A percentile compares a stretch with the other conserved stretches of the same genome.
Evolutionary conservation across 768 basidiomycete genomes (phyloP).

Genomic region (Tulasnella sp.): DNA sequence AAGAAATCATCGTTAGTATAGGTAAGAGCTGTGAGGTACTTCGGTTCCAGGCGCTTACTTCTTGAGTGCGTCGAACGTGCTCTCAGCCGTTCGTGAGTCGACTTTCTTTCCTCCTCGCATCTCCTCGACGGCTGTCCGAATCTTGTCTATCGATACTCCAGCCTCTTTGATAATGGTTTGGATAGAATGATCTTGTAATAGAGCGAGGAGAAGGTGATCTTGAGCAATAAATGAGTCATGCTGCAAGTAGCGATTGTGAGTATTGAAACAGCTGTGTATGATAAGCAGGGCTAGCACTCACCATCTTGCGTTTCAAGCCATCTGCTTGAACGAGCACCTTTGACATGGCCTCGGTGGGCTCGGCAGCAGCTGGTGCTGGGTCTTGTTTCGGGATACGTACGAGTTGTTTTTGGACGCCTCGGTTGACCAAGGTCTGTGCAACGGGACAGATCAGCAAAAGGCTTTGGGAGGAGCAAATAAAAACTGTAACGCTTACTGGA

Average conservation of each 20-base stretch:
- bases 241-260: conserved; percentile 18
- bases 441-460: not conserved
- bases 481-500: conserved; percentile 41
- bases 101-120: conserved; percentile 75
- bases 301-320: conserved; percentile 11
- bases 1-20: not conserved
- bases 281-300: not conserved
- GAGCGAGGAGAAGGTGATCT: conserved; percentile 80
- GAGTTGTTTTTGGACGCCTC: conserved; percentile 63
- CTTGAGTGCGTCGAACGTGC: conserved; percentile 83
- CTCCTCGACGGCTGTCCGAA: conserved; percentile 70
- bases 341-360: not conserved
- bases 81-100: conserved; percentile 77
- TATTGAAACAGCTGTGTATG: not conserved
- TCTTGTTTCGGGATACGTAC: conserved; percentile 74
- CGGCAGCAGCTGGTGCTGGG: conserved; percentile 54
- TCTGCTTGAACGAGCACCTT: conserved; percentile 6
- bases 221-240: conserved; percentile 88
- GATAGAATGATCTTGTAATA: conserved; percentile 65
- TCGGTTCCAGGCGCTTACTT: conserved; percentile 35
- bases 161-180: conserved; percentile 38
- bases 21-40: not conserved
- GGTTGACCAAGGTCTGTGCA: conserved; percentile 45
- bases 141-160: conserved; percentile 36
- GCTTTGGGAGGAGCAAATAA: too few species aligned